Percentiles rank a stretch among this genome's conserved stretches.
Evolutionary conservation across 805 yeast genomes (phyloP).

Genomic region (Cyberlindnera sargentensis): DNA sequence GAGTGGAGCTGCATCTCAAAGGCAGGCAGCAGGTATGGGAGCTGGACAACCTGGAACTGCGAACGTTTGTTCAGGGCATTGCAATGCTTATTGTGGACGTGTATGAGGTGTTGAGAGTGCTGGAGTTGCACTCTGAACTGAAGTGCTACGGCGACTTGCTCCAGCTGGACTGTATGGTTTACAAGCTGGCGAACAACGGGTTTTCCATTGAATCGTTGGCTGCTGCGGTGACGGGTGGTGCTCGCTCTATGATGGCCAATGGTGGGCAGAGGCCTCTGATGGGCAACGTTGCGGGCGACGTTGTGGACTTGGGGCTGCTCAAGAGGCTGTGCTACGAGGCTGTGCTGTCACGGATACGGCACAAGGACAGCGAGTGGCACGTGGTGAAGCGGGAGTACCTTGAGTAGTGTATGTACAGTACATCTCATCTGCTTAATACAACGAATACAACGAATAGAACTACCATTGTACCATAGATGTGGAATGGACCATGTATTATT

Average conservation of each 20-base stretch:
- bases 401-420: not conserved
- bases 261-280: too few species aligned
- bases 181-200: slow-evolving; percentile 18
- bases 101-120: slow-evolving; percentile 4
- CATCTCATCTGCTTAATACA: too few species aligned
- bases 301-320: not conserved
- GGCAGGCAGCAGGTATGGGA: slow-evolving; percentile 10
- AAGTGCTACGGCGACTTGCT: slow-evolving; percentile 10
- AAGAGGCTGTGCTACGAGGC: not conserved
- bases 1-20: not conserved
- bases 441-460: too few species aligned
- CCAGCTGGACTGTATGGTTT: slow-evolving; percentile 17
- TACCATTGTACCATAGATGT: too few species aligned
- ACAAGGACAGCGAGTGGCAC: slow-evolving; percentile 22
- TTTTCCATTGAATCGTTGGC: not conserved
- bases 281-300: not conserved
- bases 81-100: slow-evolving; percentile 13
- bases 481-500: too few species aligned
- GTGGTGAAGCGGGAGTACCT: slow-evolving; percentile 16
- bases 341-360: slow-evolving; percentile 4
- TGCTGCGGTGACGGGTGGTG: too few species aligned
- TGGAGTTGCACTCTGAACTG: slow-evolving; percentile 11
- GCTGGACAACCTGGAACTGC: slow-evolving; percentile 11
- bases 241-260: too few species aligned
- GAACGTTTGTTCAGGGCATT: slow-evolving; percentile 7